Evolutionary conservation across 345 rosid genomes (phyloP).

Genomic region (Xanthoceras sorbifolium): DNA sequence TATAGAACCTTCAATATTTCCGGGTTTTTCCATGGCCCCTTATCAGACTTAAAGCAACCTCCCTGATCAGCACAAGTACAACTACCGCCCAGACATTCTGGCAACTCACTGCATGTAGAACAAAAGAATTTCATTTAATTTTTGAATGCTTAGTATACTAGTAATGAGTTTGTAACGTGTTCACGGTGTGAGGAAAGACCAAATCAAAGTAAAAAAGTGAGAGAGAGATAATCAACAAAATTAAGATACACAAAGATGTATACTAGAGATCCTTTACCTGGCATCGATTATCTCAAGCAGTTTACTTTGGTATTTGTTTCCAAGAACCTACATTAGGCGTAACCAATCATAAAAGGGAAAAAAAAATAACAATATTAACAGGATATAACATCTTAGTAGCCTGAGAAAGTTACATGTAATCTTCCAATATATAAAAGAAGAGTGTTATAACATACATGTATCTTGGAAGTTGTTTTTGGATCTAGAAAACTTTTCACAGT

Average conservation of each 20-base stretch:
- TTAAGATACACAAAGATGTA: neutral
- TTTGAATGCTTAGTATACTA: neutral
- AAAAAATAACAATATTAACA: neutral
- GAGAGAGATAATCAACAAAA: neutral
- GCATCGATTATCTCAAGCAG: slow-evolving; percentile 90
- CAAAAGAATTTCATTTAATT: slow-evolving; percentile 2
- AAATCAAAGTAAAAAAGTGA: neutral
- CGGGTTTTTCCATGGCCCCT: slow-evolving; percentile 98
- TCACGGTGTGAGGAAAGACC: neutral
- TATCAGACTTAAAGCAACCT: slow-evolving; percentile 94
- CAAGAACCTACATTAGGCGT: slow-evolving; percentile 72
- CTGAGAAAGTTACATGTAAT: neutral
- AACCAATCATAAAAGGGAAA: slow-evolving; percentile 14
- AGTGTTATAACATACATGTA: slow-evolving; percentile 58
- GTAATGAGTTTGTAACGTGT: neutral
- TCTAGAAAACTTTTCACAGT: slow-evolving; percentile 85
- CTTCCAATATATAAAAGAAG: neutral
- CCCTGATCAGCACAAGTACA: slow-evolving; percentile 89
- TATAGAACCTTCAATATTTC: slow-evolving; percentile 67
- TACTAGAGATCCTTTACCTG: slow-evolving; percentile 44
- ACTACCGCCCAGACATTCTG: slow-evolving; percentile 85
- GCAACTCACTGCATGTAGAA: slow-evolving; percentile 71
- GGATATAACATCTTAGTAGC: neutral
- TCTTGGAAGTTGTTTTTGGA: slow-evolving; percentile 97
- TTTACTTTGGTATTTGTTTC: slow-evolving; percentile 81